Evolutionary conservation across 345 rosid genomes (phyloP).

Genomic region (Draba incana): DNA sequence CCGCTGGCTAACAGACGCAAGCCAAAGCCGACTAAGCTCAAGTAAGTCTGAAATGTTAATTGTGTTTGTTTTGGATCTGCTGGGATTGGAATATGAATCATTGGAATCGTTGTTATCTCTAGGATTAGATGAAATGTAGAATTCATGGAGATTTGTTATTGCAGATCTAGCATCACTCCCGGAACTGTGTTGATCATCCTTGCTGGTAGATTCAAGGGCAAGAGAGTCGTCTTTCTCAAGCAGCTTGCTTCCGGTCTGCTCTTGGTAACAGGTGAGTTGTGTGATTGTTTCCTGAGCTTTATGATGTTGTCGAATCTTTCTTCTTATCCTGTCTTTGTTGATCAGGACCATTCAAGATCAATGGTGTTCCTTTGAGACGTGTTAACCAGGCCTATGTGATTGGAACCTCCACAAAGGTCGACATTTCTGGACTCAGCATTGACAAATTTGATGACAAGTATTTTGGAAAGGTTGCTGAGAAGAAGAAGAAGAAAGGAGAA

Average conservation of each 20-base stretch:
- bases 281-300: no score
- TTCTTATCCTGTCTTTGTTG: neutral
- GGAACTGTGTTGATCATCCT: constrained; percentile 80
- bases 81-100: neutral
- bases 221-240: constrained; percentile 87
- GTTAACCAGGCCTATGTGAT: constrained; percentile 71
- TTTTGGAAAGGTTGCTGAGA: constrained; percentile 67
- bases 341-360: constrained; percentile 77
- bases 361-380: constrained; percentile 71
- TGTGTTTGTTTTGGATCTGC: neutral
- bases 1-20: constrained; percentile 76
- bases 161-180: constrained; percentile 75
- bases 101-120: neutral
- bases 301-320: no score
- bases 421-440: constrained; percentile 53
- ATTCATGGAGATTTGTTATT: neutral
- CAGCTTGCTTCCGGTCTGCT: constrained; percentile 79
- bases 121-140: constrained; percentile 9
- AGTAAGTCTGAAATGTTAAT: constrained; percentile 30
- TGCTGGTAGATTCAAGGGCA: constrained; percentile 91
- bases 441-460: constrained; percentile 67
- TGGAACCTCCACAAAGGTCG: constrained; percentile 76
- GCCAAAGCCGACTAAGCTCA: constrained; percentile 63
- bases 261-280: constrained; percentile 49
- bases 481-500: constrained; percentile 77